Conservation (phyloP, 2,329 filamentous ascomycete genomes). For the Myriangium duriaei region DNA sequence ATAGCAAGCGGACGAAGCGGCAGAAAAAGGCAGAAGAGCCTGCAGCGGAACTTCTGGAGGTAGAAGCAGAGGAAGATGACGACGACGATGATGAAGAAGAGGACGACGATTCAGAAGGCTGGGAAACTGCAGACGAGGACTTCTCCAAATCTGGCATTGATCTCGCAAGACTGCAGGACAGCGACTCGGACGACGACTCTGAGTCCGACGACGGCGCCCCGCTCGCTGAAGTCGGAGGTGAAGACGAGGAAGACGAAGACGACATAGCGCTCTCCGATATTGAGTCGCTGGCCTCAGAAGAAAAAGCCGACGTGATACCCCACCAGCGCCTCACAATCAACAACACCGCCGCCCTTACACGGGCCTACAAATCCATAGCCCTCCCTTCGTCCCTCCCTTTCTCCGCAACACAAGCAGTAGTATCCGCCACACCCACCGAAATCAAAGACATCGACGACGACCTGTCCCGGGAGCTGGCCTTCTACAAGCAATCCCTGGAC, state of each 20-base stretch:
- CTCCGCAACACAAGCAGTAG: conserved; percentile 67
- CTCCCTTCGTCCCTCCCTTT: conserved; percentile 64
- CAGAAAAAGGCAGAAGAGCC: conserved; percentile 13
- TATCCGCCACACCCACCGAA: conserved; percentile 53
- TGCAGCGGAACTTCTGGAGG: conserved; percentile 12
- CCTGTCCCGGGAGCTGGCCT: conserved; percentile 78
- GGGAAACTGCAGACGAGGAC: conserved; percentile 25
- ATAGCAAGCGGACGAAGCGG: conserved; percentile 13
- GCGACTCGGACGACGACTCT: conserved; percentile 21
- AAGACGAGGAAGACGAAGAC: conserved; percentile 61
- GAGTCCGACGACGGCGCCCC: conserved; percentile 19
- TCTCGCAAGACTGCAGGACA: conserved; percentile 23
- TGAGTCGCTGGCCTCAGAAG: conserved; percentile 63
- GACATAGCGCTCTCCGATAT: conserved; percentile 85
- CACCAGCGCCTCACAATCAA: conserved; percentile 94
- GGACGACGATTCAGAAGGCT: conserved; percentile 11
- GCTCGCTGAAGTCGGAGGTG: conserved; percentile 33
- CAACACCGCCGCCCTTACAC: conserved; percentile 76
- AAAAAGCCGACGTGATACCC: conserved; percentile 74
- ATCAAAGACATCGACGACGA: conserved; percentile 85
- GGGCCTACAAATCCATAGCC: conserved; percentile 67
- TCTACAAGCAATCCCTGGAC: conserved; percentile 79
- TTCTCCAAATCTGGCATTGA: conserved; percentile 29
- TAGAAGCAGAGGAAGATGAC: conserved; percentile 18
- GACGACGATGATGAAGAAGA: conserved; percentile 8